Base-by-base conservation (phyloP, 1,139 yeast species). In the Spathaspora sp. region DNA sequence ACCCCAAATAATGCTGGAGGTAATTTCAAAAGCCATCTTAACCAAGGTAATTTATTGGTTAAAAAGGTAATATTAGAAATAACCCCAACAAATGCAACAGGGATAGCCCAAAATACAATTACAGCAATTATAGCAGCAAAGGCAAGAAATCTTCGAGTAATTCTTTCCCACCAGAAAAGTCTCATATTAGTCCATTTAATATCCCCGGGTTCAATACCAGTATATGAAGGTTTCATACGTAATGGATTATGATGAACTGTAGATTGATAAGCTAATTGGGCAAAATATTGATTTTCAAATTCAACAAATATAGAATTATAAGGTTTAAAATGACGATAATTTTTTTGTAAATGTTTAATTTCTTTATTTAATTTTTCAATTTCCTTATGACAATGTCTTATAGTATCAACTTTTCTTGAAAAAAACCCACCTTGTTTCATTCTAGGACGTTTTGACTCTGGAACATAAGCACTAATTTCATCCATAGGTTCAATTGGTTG, bases 161-260 rank as follows among this genome's bases (percentile, higher is more conserved):
- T 65, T 56, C 90, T 76, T 67, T 86, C 95, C 86, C 90, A 85
- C 95, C 96, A 88, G 53, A 80, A 78, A 65, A 89, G 65, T 56
- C 95, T 78, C 78, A 90, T 68, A 58, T 84, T 86, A 24, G 74
- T 61, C 93, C 93, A 86, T 52, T 73, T 63, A 34, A 86, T 65
- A 59, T 86, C 89, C 4, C 66, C 76, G 4, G 91, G 89, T 42
- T 80, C 76, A 47, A 78, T 67, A 17, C 86, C 86, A 39, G 86
- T 74, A 47, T 68, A 70, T 25, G 74, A 69, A 8, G 84, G 80
- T 23, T 58, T 49, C 65, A 76, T 71, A 56, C 80, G 72, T 50
- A 78, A 64, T 1, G 84, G 86, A 52, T 62, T 68, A 64, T 73
- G 85, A 65, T 76, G 81, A 23, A 74, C 67, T 16, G 79, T 63